Evolutionary conservation across 176 grass and related monocot species (phyloP).

Genomic region (Coix lacrymajobi): DNA sequence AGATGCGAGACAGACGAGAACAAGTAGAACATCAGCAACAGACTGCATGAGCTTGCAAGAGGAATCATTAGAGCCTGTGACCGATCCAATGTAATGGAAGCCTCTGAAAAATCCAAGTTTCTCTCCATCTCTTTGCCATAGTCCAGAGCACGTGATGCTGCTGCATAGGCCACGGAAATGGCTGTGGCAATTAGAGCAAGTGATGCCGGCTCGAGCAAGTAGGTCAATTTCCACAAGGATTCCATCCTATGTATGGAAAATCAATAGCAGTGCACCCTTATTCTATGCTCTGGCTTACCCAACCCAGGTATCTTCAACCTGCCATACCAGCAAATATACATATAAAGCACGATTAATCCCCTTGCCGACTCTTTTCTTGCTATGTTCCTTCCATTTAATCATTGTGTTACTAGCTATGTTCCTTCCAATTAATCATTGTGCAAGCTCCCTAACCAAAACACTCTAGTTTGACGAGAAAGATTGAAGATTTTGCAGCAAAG

Average conservation of each 20-base stretch:
- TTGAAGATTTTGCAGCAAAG: not conserved
- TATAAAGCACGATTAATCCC: not conserved
- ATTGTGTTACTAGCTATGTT: not conserved
- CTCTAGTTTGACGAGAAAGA: not conserved
- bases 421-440: not conserved
- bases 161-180: constrained; percentile 71
- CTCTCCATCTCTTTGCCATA: constrained; percentile 92
- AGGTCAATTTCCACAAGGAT: constrained; percentile 69
- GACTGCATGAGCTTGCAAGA: constrained; percentile 78
- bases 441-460: not conserved
- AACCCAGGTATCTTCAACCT: constrained; percentile 5
- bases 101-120: constrained; percentile 92
- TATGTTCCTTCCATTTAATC: not conserved
- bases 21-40: constrained; percentile 91
- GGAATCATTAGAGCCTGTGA: constrained; percentile 91
- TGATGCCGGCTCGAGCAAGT: constrained; percentile 86
- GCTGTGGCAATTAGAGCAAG: constrained; percentile 69
- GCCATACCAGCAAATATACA: constrained; percentile 4
- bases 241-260: constrained; percentile 45
- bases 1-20: constrained; percentile 93
- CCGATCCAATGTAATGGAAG: constrained; percentile 77
- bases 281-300: not conserved
- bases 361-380: not conserved
- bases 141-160: constrained; percentile 75
- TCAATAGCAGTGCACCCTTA: not conserved